A percentile compares a stretch with the other conserved stretches of the same genome.
Evolutionary conservation across 176 grass and related monocot species (phyloP).

Genomic region (Elaeis guineensis): DNA sequence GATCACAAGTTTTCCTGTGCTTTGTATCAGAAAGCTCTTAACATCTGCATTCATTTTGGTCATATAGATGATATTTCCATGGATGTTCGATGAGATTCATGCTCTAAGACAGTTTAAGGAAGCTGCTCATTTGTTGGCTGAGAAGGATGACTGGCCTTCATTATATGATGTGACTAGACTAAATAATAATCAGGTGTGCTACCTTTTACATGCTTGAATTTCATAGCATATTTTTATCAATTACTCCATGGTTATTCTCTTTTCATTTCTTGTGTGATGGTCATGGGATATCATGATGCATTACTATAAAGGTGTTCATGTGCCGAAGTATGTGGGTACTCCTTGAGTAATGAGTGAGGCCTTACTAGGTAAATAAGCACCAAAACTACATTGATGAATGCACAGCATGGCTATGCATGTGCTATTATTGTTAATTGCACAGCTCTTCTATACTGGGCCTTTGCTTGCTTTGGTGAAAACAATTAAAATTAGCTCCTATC

Average conservation of each 20-base stretch:
- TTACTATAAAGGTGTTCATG: too few species aligned
- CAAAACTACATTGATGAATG: too few species aligned
- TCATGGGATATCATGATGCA: too few species aligned
- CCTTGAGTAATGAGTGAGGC: too few species aligned
- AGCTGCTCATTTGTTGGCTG: constrained; percentile 62
- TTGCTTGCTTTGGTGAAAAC: too few species aligned
- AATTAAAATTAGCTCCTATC: too few species aligned
- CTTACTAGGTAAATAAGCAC: too few species aligned
- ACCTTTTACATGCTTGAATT: not conserved
- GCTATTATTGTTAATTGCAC: not conserved
- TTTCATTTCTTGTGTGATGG: too few species aligned
- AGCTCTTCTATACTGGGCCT: too few species aligned
- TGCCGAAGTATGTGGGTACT: too few species aligned
- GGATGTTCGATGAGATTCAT: constrained; percentile 78
- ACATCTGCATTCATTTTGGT: not conserved
- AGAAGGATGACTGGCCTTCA: constrained; percentile 65
- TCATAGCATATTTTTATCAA: not conserved
- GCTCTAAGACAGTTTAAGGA: constrained; percentile 60
- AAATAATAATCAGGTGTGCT: constrained; percentile 73
- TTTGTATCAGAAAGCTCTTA: too few species aligned
- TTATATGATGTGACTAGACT: constrained; percentile 52
- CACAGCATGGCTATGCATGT: not conserved
- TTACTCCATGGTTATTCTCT: constrained; percentile 1
- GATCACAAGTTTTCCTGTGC: too few species aligned
- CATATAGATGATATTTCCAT: constrained; percentile 70